These are phyloP conservation scores for Kodamaea alishanica DNA, from an alignment of 1,139 yeast species.

Conservation along the genomic window DNA sequence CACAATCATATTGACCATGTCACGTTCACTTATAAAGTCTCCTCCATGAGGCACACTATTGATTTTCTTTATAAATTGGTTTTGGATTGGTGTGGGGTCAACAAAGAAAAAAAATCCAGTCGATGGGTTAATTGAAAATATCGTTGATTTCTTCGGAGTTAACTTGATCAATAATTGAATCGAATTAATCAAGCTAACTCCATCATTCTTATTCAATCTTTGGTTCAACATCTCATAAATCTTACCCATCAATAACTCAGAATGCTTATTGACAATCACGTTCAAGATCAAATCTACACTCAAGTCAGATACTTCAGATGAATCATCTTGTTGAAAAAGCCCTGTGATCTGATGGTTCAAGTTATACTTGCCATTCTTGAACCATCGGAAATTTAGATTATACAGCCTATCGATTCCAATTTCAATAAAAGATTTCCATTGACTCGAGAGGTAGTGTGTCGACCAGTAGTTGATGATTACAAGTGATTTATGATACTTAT, in stretches of 20 bases:
- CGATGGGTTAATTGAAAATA: conserved; percentile 44
- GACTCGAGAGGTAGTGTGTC: conserved; percentile 34
- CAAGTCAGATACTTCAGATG: conserved; percentile 24
- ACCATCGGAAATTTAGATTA: conserved; percentile 64
- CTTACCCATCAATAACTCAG: conserved; percentile 29
- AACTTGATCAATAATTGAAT: conserved; percentile 37
- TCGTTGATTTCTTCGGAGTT: conserved; percentile 33
- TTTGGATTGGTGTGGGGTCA: conserved; percentile 43
- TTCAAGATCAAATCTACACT: conserved; percentile 36
- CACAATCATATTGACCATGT: conserved; percentile 33
- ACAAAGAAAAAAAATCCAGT: conserved; percentile 44
- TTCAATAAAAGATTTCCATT: conserved; percentile 52
- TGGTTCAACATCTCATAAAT: conserved; percentile 18
- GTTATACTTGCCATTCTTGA: conserved; percentile 45
- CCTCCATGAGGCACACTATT: conserved; percentile 27
- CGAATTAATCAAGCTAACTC: conserved; percentile 20
- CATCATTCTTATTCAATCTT: not conserved
- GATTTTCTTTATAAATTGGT: conserved; percentile 31
- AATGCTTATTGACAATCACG: conserved; percentile 36
- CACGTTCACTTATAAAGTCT: conserved; percentile 27
- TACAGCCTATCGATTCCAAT: conserved; percentile 58
- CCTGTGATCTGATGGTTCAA: conserved; percentile 20
- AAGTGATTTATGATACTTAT: conserved; percentile 56
- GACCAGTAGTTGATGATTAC: conserved; percentile 73
- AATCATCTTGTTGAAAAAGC: conserved; percentile 8